Percentiles rank a stretch among this genome's conserved stretches.
These are phyloP conservation scores for Ceratocystis variospora DNA, from an alignment of 2,329 filamentous ascomycete genomes.

Conservation along the genomic window DNA sequence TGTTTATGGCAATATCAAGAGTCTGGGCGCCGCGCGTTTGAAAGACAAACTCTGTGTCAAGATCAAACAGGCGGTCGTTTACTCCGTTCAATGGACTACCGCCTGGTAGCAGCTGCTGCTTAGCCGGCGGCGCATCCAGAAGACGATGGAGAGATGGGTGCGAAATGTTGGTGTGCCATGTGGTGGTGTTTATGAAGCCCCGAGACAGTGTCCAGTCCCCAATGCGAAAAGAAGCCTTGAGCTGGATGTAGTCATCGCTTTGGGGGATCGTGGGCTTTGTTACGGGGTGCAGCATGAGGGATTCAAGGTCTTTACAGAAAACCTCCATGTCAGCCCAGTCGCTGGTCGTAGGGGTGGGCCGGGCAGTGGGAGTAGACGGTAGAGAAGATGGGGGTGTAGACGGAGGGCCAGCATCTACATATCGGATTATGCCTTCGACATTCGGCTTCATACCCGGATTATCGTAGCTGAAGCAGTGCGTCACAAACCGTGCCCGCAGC, in stretches of 20 bases:
- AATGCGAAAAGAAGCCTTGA: conserved; percentile 43
- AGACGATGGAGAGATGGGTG: conserved; percentile 28
- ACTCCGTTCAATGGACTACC: conserved; percentile 22
- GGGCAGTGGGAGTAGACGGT: conserved; percentile 14
- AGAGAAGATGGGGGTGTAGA: background rate
- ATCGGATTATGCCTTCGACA: conserved; percentile 26
- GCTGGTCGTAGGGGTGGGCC: conserved; percentile 26
- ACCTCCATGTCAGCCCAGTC: conserved; percentile 37
- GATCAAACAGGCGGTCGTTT: conserved; percentile 25
- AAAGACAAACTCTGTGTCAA: conserved; percentile 30
- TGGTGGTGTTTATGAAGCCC: conserved; percentile 41
- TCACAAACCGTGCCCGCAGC: conserved; percentile 41
- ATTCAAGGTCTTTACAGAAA: conserved; percentile 41
- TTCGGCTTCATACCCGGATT: conserved; percentile 26
- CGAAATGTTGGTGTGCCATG: conserved; percentile 32
- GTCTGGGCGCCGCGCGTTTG: conserved; percentile 38
- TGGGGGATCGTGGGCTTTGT: conserved; percentile 27
- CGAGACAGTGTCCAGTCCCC: conserved; percentile 39
- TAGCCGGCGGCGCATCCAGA: conserved; percentile 21
- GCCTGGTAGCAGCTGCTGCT: conserved; percentile 12
- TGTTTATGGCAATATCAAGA: conserved; percentile 27
- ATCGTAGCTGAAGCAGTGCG: conserved; percentile 28
- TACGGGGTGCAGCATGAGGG: conserved; percentile 32
- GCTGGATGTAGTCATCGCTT: conserved; percentile 30
- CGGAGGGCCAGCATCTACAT: conserved; percentile 19